Evolutionary conservation across 2,329 filamentous ascomycete genomes (phyloP), one percentile per base, ranked within the genome.

Genomic region (Fusarium bactridioides): DNA sequence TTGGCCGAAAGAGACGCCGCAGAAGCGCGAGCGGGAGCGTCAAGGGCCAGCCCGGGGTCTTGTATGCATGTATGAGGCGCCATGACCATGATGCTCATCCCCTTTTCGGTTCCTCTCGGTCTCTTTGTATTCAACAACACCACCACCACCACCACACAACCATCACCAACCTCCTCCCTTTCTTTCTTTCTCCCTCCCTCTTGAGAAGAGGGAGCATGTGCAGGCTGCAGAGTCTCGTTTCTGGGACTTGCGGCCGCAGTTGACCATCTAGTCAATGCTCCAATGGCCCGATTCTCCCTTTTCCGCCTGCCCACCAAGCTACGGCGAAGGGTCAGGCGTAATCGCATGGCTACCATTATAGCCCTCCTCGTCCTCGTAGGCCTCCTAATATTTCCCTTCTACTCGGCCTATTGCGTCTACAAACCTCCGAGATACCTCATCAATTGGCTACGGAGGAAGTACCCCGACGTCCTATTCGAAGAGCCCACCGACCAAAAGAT

Each of bases 381-480:
- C 68, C 74, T 84, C 48, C 70, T 85, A 47, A 15, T 82, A 43
- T 68, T 83, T 21, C 83, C 83, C 29, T 74, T 83, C 72, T 83
- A 82, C 71, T 78, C 84, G 25, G 79, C 92, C 72, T 96, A 94
- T 83, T 80, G 89, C 70, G 85, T 97, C 75, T 97, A 97, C 87
- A 94, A 94, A 80, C 94, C 94, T 5, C 94, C 94, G 1, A 82
- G 81, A n/a, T 81, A 87, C 50, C 81, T 97, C 40, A 92, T 97
- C 78, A 83, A 85, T 64, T 92, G 92, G 83, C 89, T 97, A 66
- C 88, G 91, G 76, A 83, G 83, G 74, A 89, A 88, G 69, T 95
- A 92, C 87, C 93, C 93, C 3, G 91, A 94, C 76, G 92, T 97
- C 7, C 86, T 97, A 19, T 97, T 92, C 86, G 91, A 93, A 73